A percentile compares a stretch with the other conserved stretches of the same genome.
These are phyloP conservation scores for Melampsora occidentalis DNA, from an alignment of 1,284 basidiomycete genomes.

Conservation along the genomic window DNA sequence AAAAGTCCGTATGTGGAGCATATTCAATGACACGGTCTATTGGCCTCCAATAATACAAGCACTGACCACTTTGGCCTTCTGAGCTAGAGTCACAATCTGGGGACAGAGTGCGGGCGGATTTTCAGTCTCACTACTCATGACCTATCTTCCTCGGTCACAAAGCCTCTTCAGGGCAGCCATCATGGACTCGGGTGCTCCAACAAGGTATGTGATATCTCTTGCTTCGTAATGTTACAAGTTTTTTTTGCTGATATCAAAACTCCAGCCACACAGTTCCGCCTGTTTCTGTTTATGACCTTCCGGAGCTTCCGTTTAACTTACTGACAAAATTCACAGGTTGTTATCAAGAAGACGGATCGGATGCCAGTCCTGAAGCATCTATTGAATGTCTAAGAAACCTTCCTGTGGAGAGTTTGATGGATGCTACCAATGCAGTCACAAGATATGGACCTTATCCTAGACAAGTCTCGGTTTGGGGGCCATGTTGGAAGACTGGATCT, in stretches of 20 bases:
- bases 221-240: no score
- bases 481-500: slow-evolving; percentile 29
- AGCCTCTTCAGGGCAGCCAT: slow-evolving; percentile 54
- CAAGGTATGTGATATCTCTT: slow-evolving; percentile 47
- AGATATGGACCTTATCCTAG: slow-evolving; percentile 22
- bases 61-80: background rate
- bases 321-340: slow-evolving; percentile 40
- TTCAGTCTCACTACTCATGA: slow-evolving; percentile 21
- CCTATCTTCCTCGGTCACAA: slow-evolving; percentile 19
- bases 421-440: slow-evolving; percentile 14
- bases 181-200: slow-evolving; percentile 54
- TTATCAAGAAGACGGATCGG: background rate
- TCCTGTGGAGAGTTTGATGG: background rate
- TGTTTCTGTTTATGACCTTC: slow-evolving; percentile 45
- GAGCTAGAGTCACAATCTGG: slow-evolving; percentile 31
- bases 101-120: slow-evolving; percentile 39
- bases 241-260: background rate
- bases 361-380: background rate
- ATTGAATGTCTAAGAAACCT: slow-evolving; percentile 29
- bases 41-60: background rate
- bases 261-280: slow-evolving; percentile 38
- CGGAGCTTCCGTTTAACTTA: slow-evolving; percentile 47
- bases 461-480: slow-evolving; percentile 31
- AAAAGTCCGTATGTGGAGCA: slow-evolving; percentile 54
- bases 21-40: background rate